Evolutionary conservation across 1,284 basidiomycete species (phyloP), one percentile per base, ranked within the genome.

Genomic region (Malassezia furfur): DNA sequence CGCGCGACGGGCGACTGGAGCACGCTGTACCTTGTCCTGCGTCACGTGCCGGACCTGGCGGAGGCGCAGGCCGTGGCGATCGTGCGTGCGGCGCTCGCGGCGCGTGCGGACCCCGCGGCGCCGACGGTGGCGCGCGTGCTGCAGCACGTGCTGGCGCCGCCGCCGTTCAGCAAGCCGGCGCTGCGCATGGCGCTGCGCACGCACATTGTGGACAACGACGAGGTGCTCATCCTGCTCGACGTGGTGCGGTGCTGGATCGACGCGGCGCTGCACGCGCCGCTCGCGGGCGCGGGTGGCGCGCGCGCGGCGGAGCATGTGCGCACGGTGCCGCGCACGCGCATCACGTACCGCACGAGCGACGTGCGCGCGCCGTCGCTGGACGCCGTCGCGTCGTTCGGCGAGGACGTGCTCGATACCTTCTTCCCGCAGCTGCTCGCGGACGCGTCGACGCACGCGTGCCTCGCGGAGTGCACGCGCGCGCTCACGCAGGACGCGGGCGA

Each of bases 341-440:
- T 57, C 31, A 28, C 9, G 28, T 57, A 57, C 55, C 37, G 50
- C 38, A 38, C 50, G 14, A 43, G 50, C 43, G 50, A 46, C 21
- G 55, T 57, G 45, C 44, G 30, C 25, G 49, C 55, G 38, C 45
- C 55, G 28, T 12, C 36, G 21, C 40, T 57, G 12, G 50, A 43
- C 9, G 46, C 45, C 31, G 40, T 47, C n/a, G 32, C 49, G 38
- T 52, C 50, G 28, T 57, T 57, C 19, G 43, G 36, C 31, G 55
- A 57, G 25, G 55, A 57, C 39, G 10, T 57, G 50, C 50, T 57
- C 32, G 55, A 57, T 49, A 57, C 55, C 44, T 57, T 40, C 31
- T 57, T 57, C 43, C 50, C 55, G 21, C 55, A 52, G 43, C 44
- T 57, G 14, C 37, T 40, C 21, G 51, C 55, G 15, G 30, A 40